Conservation (phyloP, 805 yeast genomes). For the Myxozyma sirexii region DNA sequence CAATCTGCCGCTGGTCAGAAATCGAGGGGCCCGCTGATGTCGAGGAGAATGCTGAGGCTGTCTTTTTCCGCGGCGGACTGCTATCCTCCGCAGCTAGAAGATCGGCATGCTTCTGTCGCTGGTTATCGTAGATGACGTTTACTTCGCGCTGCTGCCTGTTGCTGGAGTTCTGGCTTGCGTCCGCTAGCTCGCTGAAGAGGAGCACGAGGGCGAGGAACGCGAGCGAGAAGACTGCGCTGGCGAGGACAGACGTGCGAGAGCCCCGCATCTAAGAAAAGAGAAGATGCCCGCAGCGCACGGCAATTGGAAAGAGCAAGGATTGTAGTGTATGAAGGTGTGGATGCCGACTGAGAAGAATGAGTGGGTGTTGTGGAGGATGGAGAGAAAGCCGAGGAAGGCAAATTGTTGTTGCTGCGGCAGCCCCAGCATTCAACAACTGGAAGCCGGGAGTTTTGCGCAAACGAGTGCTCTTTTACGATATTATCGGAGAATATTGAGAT, state of each 20-base stretch:
- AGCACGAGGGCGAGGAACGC: slow-evolving; percentile 14
- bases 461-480: too few species aligned
- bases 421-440: not conserved
- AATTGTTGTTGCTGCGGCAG: not conserved
- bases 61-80: slow-evolving; percentile 3
- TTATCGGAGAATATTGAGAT: too few species aligned
- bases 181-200: slow-evolving; percentile 2
- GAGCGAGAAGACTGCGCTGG: not conserved
- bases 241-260: slow-evolving; percentile 16
- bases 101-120: not conserved
- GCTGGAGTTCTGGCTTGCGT: slow-evolving; percentile 12
- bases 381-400: not conserved
- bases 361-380: too few species aligned
- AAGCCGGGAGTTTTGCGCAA: not conserved
- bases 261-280: slow-evolving; percentile 15
- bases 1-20: slow-evolving; percentile 42
- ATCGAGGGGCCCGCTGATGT: not conserved
- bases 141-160: slow-evolving; percentile 12
- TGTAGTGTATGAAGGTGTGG: not conserved
- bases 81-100: not conserved
- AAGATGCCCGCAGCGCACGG: not conserved
- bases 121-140: not conserved
- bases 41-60: slow-evolving; percentile 1
- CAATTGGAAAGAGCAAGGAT: not conserved
- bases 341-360: too few species aligned